These are phyloP conservation scores for Magnusiomyces clavatus DNA, from an alignment of 1,139 yeast species.

Conservation along the genomic window DNA sequence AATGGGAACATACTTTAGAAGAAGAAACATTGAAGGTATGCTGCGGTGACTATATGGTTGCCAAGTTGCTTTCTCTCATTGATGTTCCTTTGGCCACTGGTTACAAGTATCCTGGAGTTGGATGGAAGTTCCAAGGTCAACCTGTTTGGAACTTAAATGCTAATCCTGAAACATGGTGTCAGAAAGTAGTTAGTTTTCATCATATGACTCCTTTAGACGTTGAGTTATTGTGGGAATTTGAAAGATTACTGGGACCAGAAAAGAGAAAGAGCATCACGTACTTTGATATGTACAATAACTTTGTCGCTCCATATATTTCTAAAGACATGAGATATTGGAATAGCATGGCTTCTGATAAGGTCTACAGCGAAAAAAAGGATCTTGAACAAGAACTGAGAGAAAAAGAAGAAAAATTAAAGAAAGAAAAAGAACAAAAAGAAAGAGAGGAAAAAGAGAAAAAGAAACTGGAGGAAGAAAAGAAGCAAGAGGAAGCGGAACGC, in stretches of 20 bases:
- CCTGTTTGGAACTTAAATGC: conserved; percentile 5
- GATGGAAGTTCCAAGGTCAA: conserved; percentile 8
- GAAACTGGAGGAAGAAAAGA: conserved; percentile 6
- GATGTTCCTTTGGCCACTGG: conserved; percentile 17
- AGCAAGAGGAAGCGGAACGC: conserved; percentile 8
- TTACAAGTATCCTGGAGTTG: conserved; percentile 18
- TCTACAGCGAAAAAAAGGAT: conserved; percentile 13
- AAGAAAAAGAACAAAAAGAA: conserved; percentile 5
- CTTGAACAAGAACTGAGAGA: conserved; percentile 2
- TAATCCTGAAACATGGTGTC: conserved; percentile 18
- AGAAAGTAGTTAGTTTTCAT: conserved; percentile 23
- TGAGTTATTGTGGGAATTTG: conserved; percentile 23
- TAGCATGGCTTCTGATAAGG: conserved; percentile 16
- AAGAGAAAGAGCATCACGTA: conserved; percentile 15
- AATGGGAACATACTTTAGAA: conserved; percentile 24
- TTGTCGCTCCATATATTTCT: conserved; percentile 20
- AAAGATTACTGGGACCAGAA: conserved; percentile 16
- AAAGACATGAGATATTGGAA: conserved; percentile 17
- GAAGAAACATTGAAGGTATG: conserved; percentile 23
- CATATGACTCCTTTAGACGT: conserved; percentile 20
- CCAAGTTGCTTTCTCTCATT: conserved; percentile 21
- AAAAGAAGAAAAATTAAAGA: conserved; percentile 3
- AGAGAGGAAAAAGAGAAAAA: conserved; percentile 2
- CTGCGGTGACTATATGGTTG: conserved; percentile 35
- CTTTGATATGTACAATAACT: conserved; percentile 23